Base-by-base conservation (phyloP, 2,329 filamentous ascomycete genomes). In the Mycosphaerella arachidis region DNA sequence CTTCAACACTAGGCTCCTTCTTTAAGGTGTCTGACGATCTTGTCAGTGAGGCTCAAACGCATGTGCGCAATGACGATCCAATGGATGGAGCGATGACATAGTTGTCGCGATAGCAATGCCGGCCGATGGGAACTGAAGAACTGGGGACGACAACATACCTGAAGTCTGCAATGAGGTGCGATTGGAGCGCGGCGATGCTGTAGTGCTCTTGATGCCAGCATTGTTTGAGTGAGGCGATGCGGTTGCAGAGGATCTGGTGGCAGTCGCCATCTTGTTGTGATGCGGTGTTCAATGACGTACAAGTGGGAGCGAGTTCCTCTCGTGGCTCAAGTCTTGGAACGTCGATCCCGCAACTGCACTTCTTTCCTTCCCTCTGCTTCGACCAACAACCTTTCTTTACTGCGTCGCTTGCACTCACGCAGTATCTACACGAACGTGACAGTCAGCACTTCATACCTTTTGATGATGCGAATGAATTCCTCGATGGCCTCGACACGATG, bases 101-200 rank as follows among this genome's bases (percentile, higher is more conserved):
- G 54, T 16, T 48, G 45, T 50, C 7, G 40, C 35, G 52, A 52
- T 58, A 12, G 3, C 18, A 37, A 18, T 12, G 16, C n/a, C n/a
- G 5, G 10, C 35, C 37, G 24, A 45, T 27, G n/a, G 45, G 55
- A 48, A 33, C 53, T 29, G 48, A 50, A 55, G 35, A 7, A n/a
- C 40, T 24, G 48, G 27, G 53, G 51, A 53, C 57, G 30, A 56
- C 48, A 53, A 70, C 68, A 58, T 68, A 71, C 69, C 69, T 65
- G 67, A 56, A 30, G 59, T 58, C 20, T 65, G 66, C 56, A 64
- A 30, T 40, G 67, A 60, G 31, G 45, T 66, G 35, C 61, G 59
- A 51, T 59, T 66, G 6, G 67, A 64, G 37, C 66, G 69, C 46
- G 69, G 68, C 61, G 68, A 70, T 53, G 63, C 59, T 48, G 67